Evolutionary conservation across 495 filamentous ascomycete genomes (phyloP), one percentile per base, ranked within the genome.

Genomic region (Penicillium verhagenii): DNA sequence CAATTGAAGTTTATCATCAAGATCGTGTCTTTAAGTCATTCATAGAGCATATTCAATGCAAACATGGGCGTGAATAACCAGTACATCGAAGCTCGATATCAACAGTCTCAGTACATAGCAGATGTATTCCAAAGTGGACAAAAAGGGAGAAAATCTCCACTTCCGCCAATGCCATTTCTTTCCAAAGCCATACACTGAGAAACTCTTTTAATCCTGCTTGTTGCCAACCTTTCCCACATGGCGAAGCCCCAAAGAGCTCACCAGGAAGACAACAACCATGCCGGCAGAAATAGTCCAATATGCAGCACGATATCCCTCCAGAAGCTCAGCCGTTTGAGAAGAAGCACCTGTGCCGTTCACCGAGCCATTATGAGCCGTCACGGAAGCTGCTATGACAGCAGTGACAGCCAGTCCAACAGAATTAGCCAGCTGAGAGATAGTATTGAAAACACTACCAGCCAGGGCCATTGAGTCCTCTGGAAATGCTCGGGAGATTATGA

Each of bases 361-460:
- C 10, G 14, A 14, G 14, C 16, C 18, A 18, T 48, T 19, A 35
- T 35, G 33, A 14, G 33, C 33, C 4, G 53, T 56, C 7, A 56
- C 53, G 14, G 48, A 39, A 1, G 53, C 31, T 6, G 53, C 48
- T 20, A 56, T 56, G 29, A 50, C 46, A 4, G 48, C 33, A 20
- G 48, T 33, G 37, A 56, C 25, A 11, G 53, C 47, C 13, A 50
- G 33, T 37, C 84, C 82, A 13, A 86, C 68, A 11, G 69, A 68
- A 13, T 77, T 81, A 1, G 84, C 84, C 31, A 86, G 65, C 66
- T 85, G 81, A 4, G 73, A 61, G 10, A 82, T 59, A 0, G 79
- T 82, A 58, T 84, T 86, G 70, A 86, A 84, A 0, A 86, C 81
- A 14, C 79, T 80, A 6, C 81, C 81, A 10, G 82, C 82, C 7